Conservation (phyloP, 495 filamentous ascomycete genomes). For the Daldinia concentrica region DNA sequence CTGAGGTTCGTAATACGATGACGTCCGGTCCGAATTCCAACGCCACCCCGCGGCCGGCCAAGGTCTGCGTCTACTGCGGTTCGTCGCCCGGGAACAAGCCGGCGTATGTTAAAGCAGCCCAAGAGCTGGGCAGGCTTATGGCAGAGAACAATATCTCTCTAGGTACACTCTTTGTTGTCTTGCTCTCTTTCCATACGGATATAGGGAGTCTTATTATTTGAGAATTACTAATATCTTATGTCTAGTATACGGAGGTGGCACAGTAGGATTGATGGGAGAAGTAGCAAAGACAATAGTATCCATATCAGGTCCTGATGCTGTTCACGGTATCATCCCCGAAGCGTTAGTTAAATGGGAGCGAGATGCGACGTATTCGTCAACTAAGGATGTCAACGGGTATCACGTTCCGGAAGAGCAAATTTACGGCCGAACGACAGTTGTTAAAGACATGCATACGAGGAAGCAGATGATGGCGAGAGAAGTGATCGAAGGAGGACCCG, state of each 20-base stretch:
- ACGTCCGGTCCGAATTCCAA: constrained; percentile 39
- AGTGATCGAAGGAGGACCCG: constrained; percentile 80
- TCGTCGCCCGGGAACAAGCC: constrained; percentile 75
- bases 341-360: constrained; percentile 86
- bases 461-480: constrained; percentile 92
- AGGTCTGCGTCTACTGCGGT: constrained; percentile 84
- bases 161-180: constrained; percentile 41
- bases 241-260: constrained; percentile 91
- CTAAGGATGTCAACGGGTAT: constrained; percentile 43
- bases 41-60: constrained; percentile 53
- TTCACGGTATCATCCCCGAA: constrained; percentile 92
- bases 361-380: constrained; percentile 56
- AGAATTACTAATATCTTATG: constrained; percentile 14
- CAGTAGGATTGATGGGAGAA: constrained; percentile 94
- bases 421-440: constrained; percentile 86
- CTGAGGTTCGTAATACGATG: constrained; percentile 22
- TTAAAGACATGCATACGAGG: constrained; percentile 93
- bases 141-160: constrained; percentile 77
- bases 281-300: constrained; percentile 86
- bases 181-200: background rate
- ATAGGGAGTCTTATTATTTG: background rate
- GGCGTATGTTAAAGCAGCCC: constrained; percentile 76
- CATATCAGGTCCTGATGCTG: constrained; percentile 80
- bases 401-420: constrained; percentile 69
- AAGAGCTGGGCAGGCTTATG: constrained; percentile 77